These are phyloP conservation scores for Candida succiphila DNA, from an alignment of 805 yeast species.

Conservation along the genomic window DNA sequence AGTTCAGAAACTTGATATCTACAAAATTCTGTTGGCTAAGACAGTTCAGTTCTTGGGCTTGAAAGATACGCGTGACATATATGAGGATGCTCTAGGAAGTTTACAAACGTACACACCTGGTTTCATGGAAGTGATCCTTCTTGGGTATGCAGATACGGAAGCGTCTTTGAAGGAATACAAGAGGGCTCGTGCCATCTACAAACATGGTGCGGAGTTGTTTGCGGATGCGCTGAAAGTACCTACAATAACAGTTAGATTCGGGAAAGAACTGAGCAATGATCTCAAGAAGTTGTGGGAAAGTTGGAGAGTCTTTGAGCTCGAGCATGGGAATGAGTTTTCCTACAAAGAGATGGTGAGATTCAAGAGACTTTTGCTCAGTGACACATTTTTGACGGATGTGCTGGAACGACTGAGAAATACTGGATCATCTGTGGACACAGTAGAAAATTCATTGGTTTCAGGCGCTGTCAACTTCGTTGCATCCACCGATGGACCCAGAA, in stretches of 20 bases:
- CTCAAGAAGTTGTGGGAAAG: constrained; percentile 40
- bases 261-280: constrained; percentile 4
- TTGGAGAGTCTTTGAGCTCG: constrained; percentile 72
- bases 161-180: constrained; percentile 34
- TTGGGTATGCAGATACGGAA: too few species aligned
- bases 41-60: constrained; percentile 29
- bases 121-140: constrained; percentile 38
- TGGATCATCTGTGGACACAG: too few species aligned
- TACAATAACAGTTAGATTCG: constrained; percentile 15
- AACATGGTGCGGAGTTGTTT: constrained; percentile 38
- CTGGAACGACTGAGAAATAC: too few species aligned
- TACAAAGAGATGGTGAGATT: constrained; percentile 65
- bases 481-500: constrained; percentile 26
- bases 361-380: constrained; percentile 36
- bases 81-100: constrained; percentile 36
- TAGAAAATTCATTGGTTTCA: too few species aligned
- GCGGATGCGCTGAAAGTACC: constrained; percentile 3
- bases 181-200: constrained; percentile 56
- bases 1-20: constrained; percentile 29
- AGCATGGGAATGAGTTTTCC: constrained; percentile 58
- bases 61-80: constrained; percentile 35
- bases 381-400: too few species aligned
- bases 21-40: constrained; percentile 32
- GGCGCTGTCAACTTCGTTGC: constrained; percentile 45
- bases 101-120: constrained; percentile 17